A percentile compares a stretch with the other conserved stretches of the same genome.
phyloP scores from a whole-genome alignment of 2,329 filamentous ascomycete genomes.

The Anisogramma anomala region DNA sequence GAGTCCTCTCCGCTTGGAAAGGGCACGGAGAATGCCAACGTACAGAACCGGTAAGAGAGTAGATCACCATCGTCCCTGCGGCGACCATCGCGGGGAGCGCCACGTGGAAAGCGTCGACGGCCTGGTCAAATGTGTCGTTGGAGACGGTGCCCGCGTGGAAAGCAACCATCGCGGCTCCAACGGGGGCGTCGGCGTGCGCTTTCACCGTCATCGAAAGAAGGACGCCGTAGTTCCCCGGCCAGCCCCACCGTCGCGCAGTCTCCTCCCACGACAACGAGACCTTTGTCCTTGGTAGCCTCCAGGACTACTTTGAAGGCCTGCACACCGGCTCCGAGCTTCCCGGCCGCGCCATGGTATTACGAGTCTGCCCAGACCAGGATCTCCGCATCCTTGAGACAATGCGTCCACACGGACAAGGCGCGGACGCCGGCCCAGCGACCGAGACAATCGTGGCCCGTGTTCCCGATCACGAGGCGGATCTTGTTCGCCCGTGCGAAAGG shows the following conservation, averaged over 20 bases:
- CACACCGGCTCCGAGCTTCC: slow-evolving; percentile 44
- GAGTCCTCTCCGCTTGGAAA: too few relatives aligned
- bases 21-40: too few relatives aligned
- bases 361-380: slow-evolving; percentile 2
- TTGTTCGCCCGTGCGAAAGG: slow-evolving; percentile 27
- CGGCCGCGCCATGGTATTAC: slow-evolving; percentile 34
- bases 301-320: slow-evolving; percentile 42
- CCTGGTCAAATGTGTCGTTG: slow-evolving; percentile 13
- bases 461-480: slow-evolving; percentile 32
- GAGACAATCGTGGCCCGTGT: slow-evolving; percentile 30
- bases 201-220: slow-evolving; percentile 21
- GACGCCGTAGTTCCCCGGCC: slow-evolving; percentile 26
- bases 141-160: slow-evolving; percentile 13
- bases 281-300: slow-evolving; percentile 32
- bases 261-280: slow-evolving; percentile 22
- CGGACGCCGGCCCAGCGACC: slow-evolving; percentile 11
- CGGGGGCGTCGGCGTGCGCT: slow-evolving; percentile 16
- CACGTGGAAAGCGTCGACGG: slow-evolving; percentile 18
- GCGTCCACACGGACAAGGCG: slow-evolving; percentile 40
- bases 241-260: slow-evolving; percentile 35
- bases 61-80: slow-evolving; percentile 20
- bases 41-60: slow-evolving; percentile 17
- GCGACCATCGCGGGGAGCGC: slow-evolving; percentile 18
- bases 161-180: slow-evolving; percentile 16
- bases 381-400: slow-evolving; percentile 23